A percentile compares a stretch with the other conserved stretches of the same genome.
Evolutionary conservation across 352 stramenopile species (phyloP).

Genomic region (Phytophthora vignae): DNA sequence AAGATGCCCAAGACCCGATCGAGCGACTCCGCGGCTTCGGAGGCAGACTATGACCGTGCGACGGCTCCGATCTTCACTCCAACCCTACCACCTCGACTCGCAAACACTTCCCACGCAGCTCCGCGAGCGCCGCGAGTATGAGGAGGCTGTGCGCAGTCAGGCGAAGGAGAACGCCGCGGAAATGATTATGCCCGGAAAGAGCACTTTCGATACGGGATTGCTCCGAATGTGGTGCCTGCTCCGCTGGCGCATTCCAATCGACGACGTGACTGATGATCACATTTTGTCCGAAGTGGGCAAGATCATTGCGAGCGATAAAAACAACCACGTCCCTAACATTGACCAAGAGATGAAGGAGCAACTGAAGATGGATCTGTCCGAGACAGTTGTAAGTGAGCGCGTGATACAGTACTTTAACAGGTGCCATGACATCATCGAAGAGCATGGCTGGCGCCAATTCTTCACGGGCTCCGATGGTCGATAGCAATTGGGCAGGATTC

Average conservation of each 20-base stretch:
- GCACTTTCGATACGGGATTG: neutral
- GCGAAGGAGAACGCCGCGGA: neutral
- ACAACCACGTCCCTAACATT: neutral
- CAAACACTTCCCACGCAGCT: constrained; percentile 6
- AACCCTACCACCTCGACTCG: too few species aligned
- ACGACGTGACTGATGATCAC: too few species aligned
- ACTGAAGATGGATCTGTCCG: too few species aligned
- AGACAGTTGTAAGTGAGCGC: too few species aligned
- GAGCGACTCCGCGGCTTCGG: too few species aligned
- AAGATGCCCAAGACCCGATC: too few species aligned
- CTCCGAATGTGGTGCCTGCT: neutral
- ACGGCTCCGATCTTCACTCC: constrained; percentile 2
- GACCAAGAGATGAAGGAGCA: too few species aligned
- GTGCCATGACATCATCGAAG: neutral
- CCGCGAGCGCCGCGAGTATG: constrained; percentile 2
- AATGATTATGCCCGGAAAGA: neutral
- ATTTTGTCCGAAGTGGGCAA: too few species aligned
- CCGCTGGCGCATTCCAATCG: neutral
- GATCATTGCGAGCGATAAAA: too few species aligned
- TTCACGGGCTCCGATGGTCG: neutral
- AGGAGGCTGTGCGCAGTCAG: neutral
- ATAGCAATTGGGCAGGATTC: neutral
- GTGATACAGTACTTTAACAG: too few species aligned
- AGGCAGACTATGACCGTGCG: too few species aligned
- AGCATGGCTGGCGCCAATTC: constrained; percentile 4